These are phyloP conservation scores for Ilex asprella DNA, from an alignment of 257 asterid species.

Conservation along the genomic window DNA sequence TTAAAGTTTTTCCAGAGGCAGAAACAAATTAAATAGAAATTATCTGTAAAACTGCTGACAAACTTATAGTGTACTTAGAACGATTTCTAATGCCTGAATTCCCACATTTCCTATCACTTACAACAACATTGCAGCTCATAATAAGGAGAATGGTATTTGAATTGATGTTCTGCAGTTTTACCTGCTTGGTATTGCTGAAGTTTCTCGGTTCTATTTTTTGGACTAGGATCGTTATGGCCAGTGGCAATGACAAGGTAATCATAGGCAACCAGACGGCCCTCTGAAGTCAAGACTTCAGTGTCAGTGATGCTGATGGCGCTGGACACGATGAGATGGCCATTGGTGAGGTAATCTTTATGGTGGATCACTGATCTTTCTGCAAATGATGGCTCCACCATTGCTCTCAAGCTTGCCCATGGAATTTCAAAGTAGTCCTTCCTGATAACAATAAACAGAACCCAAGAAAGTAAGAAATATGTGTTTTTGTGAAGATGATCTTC, in stretches of 20 bases:
- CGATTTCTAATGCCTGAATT: no score
- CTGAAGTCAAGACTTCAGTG: slow-evolving; percentile 51
- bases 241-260: slow-evolving; percentile 91
- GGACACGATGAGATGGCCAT: slow-evolving; percentile 46
- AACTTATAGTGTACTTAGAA: not conserved
- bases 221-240: slow-evolving; percentile 47
- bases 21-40: no score
- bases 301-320: slow-evolving; percentile 52
- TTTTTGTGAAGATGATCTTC: no score
- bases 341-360: slow-evolving; percentile 64
- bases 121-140: no score
- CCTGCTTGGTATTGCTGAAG: slow-evolving; percentile 56
- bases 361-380: slow-evolving; percentile 60
- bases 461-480: no score
- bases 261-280: slow-evolving; percentile 45
- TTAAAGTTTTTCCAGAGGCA: no score
- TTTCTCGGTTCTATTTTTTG: slow-evolving; percentile 41
- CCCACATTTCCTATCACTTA: no score
- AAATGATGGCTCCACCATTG: slow-evolving; percentile 79
- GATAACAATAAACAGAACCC: not conserved
- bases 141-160: no score
- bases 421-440: slow-evolving; percentile 86
- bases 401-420: slow-evolving; percentile 78
- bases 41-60: no score
- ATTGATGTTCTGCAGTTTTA: slow-evolving; percentile 11